These are phyloP conservation scores for Anthracocystis setariae DNA, from an alignment of 1,284 basidiomycete genomes.

Conservation along the genomic window DNA sequence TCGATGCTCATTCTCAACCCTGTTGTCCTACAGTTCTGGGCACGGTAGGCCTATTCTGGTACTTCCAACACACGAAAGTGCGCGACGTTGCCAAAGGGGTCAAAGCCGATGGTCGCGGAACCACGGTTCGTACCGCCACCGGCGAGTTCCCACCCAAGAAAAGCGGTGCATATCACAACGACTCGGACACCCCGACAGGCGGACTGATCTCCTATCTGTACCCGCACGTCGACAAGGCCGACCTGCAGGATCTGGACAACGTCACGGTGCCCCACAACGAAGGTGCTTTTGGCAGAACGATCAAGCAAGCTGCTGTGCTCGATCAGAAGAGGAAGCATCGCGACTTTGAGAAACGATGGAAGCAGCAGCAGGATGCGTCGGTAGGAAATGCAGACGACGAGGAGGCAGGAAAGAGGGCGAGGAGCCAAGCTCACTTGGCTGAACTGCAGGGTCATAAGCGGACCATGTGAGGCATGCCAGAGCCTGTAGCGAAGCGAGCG, in stretches of 20 bases:
- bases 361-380: constrained; percentile 6
- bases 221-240: constrained; percentile 16
- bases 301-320: constrained; percentile 25
- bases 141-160: constrained; percentile 9
- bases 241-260: constrained; percentile 20
- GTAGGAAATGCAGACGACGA: not conserved
- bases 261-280: constrained; percentile 9
- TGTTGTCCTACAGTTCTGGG: constrained; percentile 14
- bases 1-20: too few species aligned
- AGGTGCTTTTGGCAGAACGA: constrained; percentile 22
- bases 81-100: constrained; percentile 10
- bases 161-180: constrained; percentile 15
- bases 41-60: constrained; percentile 28
- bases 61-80: constrained; percentile 30
- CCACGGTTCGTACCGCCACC: constrained; percentile 6
- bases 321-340: constrained; percentile 24
- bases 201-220: constrained; percentile 7
- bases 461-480: constrained; percentile 4
- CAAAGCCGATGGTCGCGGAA: constrained; percentile 23
- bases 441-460: constrained; percentile 19
- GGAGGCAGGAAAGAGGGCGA: constrained; percentile 4
- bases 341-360: constrained; percentile 3
- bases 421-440: constrained; percentile 9
- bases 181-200: constrained; percentile 1
- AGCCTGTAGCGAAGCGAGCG: too few species aligned